These are phyloP conservation scores for Parasitella parasitica DNA, from an alignment of 371 early-diverging fungal genomes.

Conservation along the genomic window DNA sequence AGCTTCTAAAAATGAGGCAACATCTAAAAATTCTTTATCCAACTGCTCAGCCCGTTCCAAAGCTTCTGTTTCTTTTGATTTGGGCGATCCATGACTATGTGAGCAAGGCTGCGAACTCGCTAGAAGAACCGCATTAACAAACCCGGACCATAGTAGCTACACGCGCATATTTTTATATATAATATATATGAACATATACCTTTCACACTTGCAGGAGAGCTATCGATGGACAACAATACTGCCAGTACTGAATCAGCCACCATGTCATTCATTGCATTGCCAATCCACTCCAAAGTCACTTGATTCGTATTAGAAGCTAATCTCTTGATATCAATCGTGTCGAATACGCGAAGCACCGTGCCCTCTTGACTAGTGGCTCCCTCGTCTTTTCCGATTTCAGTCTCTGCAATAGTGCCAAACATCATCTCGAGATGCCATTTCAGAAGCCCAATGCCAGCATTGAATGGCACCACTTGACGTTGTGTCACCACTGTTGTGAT, in stretches of 20 bases:
- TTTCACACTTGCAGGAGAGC: constrained; percentile 92
- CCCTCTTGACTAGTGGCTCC: constrained; percentile 29
- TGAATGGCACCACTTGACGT: constrained; percentile 75
- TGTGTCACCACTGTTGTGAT: constrained; percentile 77
- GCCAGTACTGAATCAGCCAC: constrained; percentile 93
- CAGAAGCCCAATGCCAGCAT: constrained; percentile 78
- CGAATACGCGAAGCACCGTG: constrained; percentile 66
- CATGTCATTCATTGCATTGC: constrained; percentile 92
- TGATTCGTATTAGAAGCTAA: constrained; percentile 49
- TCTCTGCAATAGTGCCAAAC: constrained; percentile 73
- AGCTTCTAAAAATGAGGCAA: constrained; percentile 39
- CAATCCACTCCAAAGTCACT: constrained; percentile 88
- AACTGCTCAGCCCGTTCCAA: constrained; percentile 22
- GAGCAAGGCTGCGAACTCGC: constrained; percentile 44
- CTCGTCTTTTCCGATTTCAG: constrained; percentile 23
- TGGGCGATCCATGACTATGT: constrained; percentile 25
- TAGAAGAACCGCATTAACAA: neutral
- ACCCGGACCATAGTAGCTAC: no score
- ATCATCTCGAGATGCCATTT: constrained; percentile 89
- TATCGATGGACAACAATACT: constrained; percentile 82
- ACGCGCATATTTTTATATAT: no score
- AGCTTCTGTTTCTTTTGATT: constrained; percentile 15
- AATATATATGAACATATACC: constrained; percentile 18
- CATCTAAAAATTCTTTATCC: constrained; percentile 33
- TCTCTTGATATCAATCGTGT: constrained; percentile 73